Evolutionary conservation across 345 rosid species (phyloP).

Genomic region (Salix caprea): DNA sequence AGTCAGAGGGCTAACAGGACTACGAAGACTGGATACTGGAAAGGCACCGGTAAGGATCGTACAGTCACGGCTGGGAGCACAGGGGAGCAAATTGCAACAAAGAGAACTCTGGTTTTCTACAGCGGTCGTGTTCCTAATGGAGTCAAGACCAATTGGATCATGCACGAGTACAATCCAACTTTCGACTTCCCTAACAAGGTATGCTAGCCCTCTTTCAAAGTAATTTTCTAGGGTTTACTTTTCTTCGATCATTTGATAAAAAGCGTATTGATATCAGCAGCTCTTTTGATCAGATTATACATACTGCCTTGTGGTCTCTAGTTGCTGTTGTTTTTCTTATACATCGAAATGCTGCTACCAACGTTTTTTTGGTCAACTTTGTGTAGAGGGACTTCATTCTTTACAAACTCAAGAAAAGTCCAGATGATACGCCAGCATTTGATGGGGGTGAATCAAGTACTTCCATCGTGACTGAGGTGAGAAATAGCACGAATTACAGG

Average conservation of each 20-base stretch:
- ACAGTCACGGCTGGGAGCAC: not conserved
- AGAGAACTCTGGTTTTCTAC: not conserved
- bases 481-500: not conserved
- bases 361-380: not conserved
- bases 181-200: not conserved
- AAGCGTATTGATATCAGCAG: not conserved
- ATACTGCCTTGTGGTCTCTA: not conserved
- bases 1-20: not conserved
- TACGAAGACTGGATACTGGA: not conserved
- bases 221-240: not conserved
- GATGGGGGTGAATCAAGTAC: not conserved
- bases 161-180: conserved; percentile 7
- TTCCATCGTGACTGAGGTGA: not conserved
- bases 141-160: conserved; percentile 4
- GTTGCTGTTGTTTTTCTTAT: not conserved
- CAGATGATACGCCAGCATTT: not conserved
- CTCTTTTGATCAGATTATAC: not conserved
- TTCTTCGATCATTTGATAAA: not conserved
- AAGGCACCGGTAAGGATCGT: not conserved
- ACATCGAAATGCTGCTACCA: no score
- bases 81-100: not conserved
- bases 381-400: not conserved
- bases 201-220: not conserved
- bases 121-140: not conserved
- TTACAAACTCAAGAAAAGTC: not conserved